These are phyloP conservation scores for Macrotyloma uniflorum DNA, from an alignment of 306 rosid species.

Conservation along the genomic window DNA sequence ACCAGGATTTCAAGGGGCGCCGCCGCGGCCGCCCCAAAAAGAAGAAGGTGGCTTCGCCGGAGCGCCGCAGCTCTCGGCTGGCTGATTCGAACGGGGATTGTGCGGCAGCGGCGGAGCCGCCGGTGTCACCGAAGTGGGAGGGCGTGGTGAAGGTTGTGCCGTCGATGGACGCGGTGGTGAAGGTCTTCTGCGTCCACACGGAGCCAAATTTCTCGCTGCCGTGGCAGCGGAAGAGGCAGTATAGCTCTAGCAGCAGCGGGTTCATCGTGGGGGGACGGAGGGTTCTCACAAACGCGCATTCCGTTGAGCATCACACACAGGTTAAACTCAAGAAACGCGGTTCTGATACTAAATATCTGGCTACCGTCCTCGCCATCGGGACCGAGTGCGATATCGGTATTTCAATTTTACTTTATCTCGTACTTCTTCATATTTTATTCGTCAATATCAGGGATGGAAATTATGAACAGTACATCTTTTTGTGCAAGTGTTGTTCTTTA, in stretches of 20 bases:
- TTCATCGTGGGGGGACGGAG: conserved; percentile 73
- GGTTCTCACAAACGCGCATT: conserved; percentile 93
- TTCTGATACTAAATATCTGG: conserved; percentile 91
- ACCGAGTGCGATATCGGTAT: conserved; percentile 89
- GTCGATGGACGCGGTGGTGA: conserved; percentile 93
- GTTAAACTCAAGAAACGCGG: conserved; percentile 98
- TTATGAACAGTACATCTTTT: neutral
- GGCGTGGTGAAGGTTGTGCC: conserved; percentile 65
- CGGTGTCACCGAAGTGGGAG: conserved; percentile 44
- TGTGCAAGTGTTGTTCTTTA: neutral
- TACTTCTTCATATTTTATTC: no score
- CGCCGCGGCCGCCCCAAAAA: conserved; percentile 55
- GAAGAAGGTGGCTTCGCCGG: conserved; percentile 41
- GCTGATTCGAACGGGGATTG: conserved; percentile 52
- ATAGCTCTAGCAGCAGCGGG: conserved; percentile 92
- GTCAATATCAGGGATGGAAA: neutral
- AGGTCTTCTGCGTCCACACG: conserved; percentile 90
- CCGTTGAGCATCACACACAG: conserved; percentile 90
- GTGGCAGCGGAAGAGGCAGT: conserved; percentile 96
- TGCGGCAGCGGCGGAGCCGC: conserved; percentile 38
- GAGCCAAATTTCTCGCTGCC: conserved; percentile 97
- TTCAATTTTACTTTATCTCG: neutral
- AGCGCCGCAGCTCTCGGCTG: conserved; percentile 30
- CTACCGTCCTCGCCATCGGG: conserved; percentile 93
- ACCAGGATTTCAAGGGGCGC: conserved; percentile 39